phyloP scores from a whole-genome alignment of 78 protist species.

The Cavenderia fasciculata region DNA sequence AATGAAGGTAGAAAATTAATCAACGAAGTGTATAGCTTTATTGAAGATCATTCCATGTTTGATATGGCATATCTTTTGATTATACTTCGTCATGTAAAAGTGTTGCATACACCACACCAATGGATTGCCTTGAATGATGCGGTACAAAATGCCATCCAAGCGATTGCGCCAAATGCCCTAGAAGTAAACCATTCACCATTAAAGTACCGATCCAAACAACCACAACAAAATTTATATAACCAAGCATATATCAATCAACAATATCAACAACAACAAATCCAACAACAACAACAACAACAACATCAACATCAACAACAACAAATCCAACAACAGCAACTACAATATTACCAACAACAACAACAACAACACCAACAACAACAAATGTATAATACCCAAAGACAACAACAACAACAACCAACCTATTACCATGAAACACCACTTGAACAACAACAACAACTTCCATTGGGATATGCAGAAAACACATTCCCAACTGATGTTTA shows the following conservation, averaged over 20 bases:
- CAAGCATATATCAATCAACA: not conserved
- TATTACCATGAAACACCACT: not conserved
- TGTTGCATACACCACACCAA: not conserved
- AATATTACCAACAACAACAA: not conserved
- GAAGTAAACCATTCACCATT: no score
- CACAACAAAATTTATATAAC: not conserved
- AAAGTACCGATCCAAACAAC: no score
- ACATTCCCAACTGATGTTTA: no score
- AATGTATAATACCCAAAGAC: not conserved
- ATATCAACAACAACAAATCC: not conserved
- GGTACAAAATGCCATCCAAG: no score
- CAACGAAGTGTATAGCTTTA: no score
- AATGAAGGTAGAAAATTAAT: no score
- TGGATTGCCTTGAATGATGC: slow-evolving; percentile 1
- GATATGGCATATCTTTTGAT: not conserved
- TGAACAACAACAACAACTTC: not conserved
- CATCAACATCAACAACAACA: no score
- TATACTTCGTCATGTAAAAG: not conserved
- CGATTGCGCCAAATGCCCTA: no score
- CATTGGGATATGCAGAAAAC: no score
- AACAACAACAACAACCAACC: not conserved
- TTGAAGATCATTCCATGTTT: slow-evolving; percentile 8
- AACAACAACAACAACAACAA: not conserved
- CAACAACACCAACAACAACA: no score
- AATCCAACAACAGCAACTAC: not conserved